Evolutionary conservation across 73 alveolate genomes (phyloP), one percentile per base, ranked within the genome.

Genomic region (Blepharisma japonicum): DNA sequence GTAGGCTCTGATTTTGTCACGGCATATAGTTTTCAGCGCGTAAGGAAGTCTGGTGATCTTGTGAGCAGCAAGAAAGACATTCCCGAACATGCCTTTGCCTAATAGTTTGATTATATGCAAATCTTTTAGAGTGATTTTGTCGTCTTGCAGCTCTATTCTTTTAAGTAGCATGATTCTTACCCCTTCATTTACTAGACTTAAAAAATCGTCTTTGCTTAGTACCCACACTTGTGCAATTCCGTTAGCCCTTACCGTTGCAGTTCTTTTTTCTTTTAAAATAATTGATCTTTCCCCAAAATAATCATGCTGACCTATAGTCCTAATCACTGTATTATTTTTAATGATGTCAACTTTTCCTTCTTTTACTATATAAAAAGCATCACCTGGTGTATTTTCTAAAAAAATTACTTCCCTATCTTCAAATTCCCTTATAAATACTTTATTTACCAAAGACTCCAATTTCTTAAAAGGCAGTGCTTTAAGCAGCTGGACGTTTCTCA

Each of bases 381-480:
- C 82, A 20, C 92, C 96, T 85, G 85, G 86, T 53, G 85, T 94
- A 72, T 90, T 93, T 79, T 89, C 87, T 49, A 85, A 86, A 20
- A 89, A 86, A 32, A 89, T 89, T 74, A 72, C 68, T 55, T 86
- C 68, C 27, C 79, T 81, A 56, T 83, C 89, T 8, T 21, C 56
- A 14, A 72, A 55, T 55, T 82, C 56, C 48, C 74, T 78, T 49
- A 71, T 51, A 71, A 71, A 71, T 6, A 80, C 74, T 80, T 68
- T 80, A 56, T 70, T 27, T 14, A 82, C 61, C 76, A 81, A 68
- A 53, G 56, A 55, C 27, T 81, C 87, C 38, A 81, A 70, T 81
- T 81, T 81, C 7, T 45, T 79, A 20, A 56, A 56, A 47, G 87
- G 56, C 8, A 81, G 76, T 23, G 66, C 76, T 81, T 81, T 81